These are phyloP conservation scores for Eucalyptus dawsonii DNA, from an alignment of 345 rosid genomes.

Conservation along the genomic window DNA sequence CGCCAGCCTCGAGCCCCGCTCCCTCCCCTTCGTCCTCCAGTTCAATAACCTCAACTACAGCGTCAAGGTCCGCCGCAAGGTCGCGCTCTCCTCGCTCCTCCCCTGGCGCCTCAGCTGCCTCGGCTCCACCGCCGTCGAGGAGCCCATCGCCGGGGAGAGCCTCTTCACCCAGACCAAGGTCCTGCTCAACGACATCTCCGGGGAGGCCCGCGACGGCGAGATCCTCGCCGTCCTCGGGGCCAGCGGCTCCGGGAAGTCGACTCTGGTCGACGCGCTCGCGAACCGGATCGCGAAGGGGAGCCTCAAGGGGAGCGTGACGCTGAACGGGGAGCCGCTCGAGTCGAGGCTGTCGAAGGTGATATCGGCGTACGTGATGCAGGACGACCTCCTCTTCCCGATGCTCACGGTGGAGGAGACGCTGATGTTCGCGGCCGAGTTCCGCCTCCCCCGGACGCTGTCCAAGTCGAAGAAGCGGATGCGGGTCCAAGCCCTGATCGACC, in stretches of 20 bases:
- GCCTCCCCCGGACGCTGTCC: conserved; percentile 59
- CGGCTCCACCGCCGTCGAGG: conserved; percentile 1
- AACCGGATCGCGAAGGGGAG: conserved; percentile 76
- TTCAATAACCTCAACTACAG: conserved; percentile 73
- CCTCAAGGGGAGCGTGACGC: conserved; percentile 47
- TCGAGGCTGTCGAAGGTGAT: conserved; percentile 72
- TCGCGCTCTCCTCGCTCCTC: conserved; percentile 19
- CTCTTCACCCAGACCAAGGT: conserved; percentile 45
- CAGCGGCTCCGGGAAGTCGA: conserved; percentile 86
- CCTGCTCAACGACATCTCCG: conserved; percentile 65
- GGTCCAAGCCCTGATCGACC: conserved; percentile 78
- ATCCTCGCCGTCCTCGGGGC: conserved; percentile 87
- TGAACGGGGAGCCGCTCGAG: conserved; percentile 66
- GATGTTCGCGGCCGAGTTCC: conserved; percentile 88
- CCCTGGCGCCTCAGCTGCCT: not conserved
- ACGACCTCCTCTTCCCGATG: conserved; percentile 78
- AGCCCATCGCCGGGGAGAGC: conserved; percentile 24
- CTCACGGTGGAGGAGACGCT: conserved; percentile 81
- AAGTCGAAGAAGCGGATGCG: conserved; percentile 63
- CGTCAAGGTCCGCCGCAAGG: conserved; percentile 39
- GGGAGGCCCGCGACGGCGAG: conserved; percentile 83
- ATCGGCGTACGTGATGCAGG: conserved; percentile 94
- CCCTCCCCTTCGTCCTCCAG: conserved; percentile 54
- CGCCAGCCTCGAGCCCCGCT: conserved; percentile 14
- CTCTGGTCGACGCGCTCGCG: conserved; percentile 64